These are phyloP conservation scores for Penicillium glabrum DNA, from an alignment of 2,329 filamentous ascomycete species.

Conservation along the genomic window DNA sequence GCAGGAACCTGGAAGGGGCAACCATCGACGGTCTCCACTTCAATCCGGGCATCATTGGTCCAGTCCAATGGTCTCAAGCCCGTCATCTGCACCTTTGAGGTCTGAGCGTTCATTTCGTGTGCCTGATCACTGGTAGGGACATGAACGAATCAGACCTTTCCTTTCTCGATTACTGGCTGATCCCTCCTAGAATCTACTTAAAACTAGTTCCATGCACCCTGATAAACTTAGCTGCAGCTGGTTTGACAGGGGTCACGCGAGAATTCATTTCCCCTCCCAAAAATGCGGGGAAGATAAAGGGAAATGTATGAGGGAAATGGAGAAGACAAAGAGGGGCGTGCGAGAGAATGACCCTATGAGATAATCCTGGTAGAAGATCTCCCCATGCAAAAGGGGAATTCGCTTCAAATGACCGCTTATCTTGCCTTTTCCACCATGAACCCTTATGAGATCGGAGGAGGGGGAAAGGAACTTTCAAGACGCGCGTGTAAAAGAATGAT, in stretches of 20 bases:
- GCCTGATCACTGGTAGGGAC: neutral
- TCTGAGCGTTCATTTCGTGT: constrained; percentile 1
- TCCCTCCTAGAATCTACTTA: neutral
- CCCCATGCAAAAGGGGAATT: neutral
- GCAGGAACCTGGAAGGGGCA: constrained; percentile 26
- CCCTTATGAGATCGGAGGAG: neutral
- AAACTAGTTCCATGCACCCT: neutral
- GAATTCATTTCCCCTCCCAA: neutral
- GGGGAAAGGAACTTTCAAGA: neutral
- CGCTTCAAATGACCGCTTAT: neutral
- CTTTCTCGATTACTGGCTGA: neutral
- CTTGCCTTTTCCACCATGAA: neutral
- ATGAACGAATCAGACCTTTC: neutral
- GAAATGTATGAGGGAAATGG: neutral
- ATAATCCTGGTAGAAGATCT: neutral
- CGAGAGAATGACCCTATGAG: neutral
- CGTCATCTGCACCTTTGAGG: constrained; percentile 15
- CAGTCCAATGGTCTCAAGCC: constrained; percentile 6
- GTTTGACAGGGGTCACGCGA: constrained; percentile 1
- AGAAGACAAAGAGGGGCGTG: neutral
- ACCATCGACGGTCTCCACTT: constrained; percentile 10
- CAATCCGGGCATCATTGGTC: neutral
- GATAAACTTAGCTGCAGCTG: constrained; percentile 2
- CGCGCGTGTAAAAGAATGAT: neutral
- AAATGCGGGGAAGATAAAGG: constrained; percentile 2